Percentiles rank a stretch among this genome's conserved stretches.
phyloP scores from a whole-genome alignment of 805 yeast species.

The Starmerella apis region DNA sequence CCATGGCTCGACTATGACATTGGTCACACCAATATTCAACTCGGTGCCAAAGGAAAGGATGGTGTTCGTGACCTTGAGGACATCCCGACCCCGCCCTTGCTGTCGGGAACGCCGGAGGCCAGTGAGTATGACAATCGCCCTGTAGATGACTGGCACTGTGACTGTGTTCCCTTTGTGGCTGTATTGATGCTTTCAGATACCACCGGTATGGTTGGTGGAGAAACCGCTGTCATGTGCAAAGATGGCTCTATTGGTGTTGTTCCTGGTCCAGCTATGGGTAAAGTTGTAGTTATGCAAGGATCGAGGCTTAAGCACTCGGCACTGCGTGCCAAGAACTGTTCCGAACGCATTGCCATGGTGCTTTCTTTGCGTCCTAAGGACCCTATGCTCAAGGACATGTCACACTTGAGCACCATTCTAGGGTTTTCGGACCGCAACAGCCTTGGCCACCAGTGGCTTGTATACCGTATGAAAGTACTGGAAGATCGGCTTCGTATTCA shows the following conservation, averaged over 20 bases:
- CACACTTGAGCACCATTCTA: slow-evolving; percentile 27
- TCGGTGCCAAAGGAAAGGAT: slow-evolving; percentile 13
- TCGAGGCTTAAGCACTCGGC: slow-evolving; percentile 41
- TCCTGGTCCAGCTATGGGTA: slow-evolving; percentile 41
- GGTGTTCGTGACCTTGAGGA: slow-evolving; percentile 13
- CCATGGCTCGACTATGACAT: slow-evolving; percentile 50
- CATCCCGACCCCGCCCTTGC: slow-evolving; percentile 11
- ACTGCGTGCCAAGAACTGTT: slow-evolving; percentile 35
- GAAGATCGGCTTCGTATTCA: slow-evolving; percentile 12
- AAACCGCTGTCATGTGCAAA: slow-evolving; percentile 39
- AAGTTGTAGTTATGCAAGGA: slow-evolving; percentile 43
- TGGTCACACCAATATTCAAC: slow-evolving; percentile 41
- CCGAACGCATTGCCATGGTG: slow-evolving; percentile 31
- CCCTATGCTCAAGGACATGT: slow-evolving; percentile 25
- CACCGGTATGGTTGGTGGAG: slow-evolving; percentile 50
- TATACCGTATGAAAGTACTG: slow-evolving; percentile 21
- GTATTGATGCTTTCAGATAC: slow-evolving; percentile 56
- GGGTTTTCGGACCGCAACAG: slow-evolving; percentile 20
- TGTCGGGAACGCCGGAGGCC: slow-evolving; percentile 5
- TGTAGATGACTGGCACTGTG: slow-evolving; percentile 53
- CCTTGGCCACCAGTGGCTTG: slow-evolving; percentile 24
- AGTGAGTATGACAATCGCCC: slow-evolving; percentile 29
- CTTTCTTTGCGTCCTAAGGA: slow-evolving; percentile 29
- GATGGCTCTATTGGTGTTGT: slow-evolving; percentile 25
- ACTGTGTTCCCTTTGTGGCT: slow-evolving; percentile 55